A percentile compares a stretch with the other conserved stretches of the same genome.
Evolutionary conservation across 768 basidiomycete genomes (phyloP).

Genomic region (Dendrothele bispora): DNA sequence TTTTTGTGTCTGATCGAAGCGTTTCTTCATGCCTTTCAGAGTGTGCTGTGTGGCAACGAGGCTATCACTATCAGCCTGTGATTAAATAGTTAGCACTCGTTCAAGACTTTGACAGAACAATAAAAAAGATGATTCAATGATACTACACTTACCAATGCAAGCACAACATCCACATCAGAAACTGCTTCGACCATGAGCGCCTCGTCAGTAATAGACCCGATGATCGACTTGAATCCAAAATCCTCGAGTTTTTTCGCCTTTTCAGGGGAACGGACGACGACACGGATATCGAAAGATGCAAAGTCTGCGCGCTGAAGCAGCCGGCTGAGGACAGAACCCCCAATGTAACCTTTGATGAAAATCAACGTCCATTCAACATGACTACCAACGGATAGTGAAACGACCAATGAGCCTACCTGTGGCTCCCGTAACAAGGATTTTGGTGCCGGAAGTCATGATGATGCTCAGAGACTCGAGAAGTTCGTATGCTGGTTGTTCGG

Average conservation of each 20-base stretch:
- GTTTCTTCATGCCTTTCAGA: conserved; percentile 52
- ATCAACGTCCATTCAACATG: not conserved
- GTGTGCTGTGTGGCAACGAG: conserved; percentile 42
- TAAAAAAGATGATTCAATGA: not conserved
- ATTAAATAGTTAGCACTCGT: no score
- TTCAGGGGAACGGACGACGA: conserved; percentile 41
- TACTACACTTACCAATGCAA: conserved; percentile 36
- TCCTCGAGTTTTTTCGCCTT: conserved; percentile 45
- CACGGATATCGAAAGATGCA: conserved; percentile 38
- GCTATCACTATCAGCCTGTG: conserved; percentile 50
- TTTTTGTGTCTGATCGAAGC: conserved; percentile 38
- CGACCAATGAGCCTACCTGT: no score
- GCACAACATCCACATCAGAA: conserved; percentile 42
- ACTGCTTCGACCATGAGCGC: conserved; percentile 42
- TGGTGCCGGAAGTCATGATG: no score
- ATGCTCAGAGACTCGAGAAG: no score
- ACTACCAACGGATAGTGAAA: not conserved
- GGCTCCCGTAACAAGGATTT: not conserved
- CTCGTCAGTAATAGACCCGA: conserved; percentile 47
- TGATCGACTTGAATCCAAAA: conserved; percentile 36
- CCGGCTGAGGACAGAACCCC: conserved; percentile 44
- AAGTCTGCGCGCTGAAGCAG: conserved; percentile 38
- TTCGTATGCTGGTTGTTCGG: no score
- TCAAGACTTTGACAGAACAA: not conserved
- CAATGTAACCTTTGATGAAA: conserved; percentile 48